Base-by-base conservation (phyloP, 1,139 yeast genomes). In the Hansenula sp. region DNA sequence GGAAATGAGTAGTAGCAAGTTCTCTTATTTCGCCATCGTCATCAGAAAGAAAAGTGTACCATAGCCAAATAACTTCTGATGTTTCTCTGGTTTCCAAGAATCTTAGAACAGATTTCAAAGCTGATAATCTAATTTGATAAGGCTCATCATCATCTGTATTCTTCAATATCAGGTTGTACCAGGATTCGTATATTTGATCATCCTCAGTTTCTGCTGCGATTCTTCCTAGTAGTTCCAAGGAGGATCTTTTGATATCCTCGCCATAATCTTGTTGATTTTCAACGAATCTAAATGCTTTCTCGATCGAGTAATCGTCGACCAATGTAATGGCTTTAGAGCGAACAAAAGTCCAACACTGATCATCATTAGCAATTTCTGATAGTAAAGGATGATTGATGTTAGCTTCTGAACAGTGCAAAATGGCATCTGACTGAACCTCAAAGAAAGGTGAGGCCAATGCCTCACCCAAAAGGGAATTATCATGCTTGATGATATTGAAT, bases 21-120 rank as follows among this genome's bases (percentile, higher is more conserved):
- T 53, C 49, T 52, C 85, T 63, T 12, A 80, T 65, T 10, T 66
- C 73, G 9, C 68, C 72, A 50, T 82, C 87, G 55, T 84, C 93
- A 59, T 85, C 94, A 42, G 71, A 67, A 15, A 82, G 59, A 47
- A 68, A 74, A 15, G 60, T 55, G 48, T 67, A 71, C 1, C 78
- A 54, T 12, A 60, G 19, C 50, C 52, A 53, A 19, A 40, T 35
- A 5, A 50, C 53, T 13, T 36, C 41, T 5, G 42, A 27, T 5
- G 42, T 33, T 24, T 39, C 33, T 19, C 35, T 30, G 7, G 30
- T 43, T 18, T 43, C 16, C 49, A 56, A 47, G 48, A 59, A 41
- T 66, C 67, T 43, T 29, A 66, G 54, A 11, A 79, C 55, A 0
- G 86, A 76, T 9, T 59, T 63, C 33, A 79, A 57, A 1, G 80